Base-by-base conservation (phyloP, 768 basidiomycete genomes). In the Mycena rebaudengoi region DNA sequence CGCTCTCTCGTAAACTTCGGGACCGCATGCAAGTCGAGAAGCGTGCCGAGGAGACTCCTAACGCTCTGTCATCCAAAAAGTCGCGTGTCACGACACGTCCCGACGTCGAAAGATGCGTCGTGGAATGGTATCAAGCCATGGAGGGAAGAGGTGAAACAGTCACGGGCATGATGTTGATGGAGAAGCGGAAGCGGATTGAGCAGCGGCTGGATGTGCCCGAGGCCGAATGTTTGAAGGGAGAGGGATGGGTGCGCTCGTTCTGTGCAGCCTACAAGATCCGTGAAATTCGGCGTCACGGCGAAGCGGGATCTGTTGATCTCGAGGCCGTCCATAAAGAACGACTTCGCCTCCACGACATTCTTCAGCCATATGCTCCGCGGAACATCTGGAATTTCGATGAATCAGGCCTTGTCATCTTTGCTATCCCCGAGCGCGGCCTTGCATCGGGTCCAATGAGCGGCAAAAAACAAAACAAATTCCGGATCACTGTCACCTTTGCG, bases 401-500 rank as follows among this genome's bases (percentile, higher is more conserved):
- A n/a, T n/a, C n/a, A n/a, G n/a, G n/a, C n/a, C n/a, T n/a, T n/a
- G n/a, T n/a, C n/a, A 54, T 68, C 29, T 62, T 56, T 41, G 59
- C 60, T 18, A 48, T 67, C 12, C 71, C 68, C n/a, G 70, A 72
- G 60, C 56, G 66, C 28, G 60, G 54, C 30, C 56, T 72, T 8
- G 44, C 62, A 8, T 40, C 63, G 14, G 29, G 51, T 21, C 65
- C 40, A 20, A 61, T 70, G 54, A 21, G 29, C 21, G 70, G 71
- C n/a, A 60, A 67, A 37, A 72, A 72, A 35, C n/a, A 14, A 14
- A 32, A 67, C 43, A 72, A 72, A 40, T 62, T 62, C 32, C 65
- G 65, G 2, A 54, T 72, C 54, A 64, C 65, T 3, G 65, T 71
- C 41, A 25, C 54, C 32, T 53, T 40, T 26, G 53, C 49, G 44